Evolutionary conservation across 768 basidiomycete genomes (phyloP).

Genomic region (Lanmaoa pseudosensibilis): DNA sequence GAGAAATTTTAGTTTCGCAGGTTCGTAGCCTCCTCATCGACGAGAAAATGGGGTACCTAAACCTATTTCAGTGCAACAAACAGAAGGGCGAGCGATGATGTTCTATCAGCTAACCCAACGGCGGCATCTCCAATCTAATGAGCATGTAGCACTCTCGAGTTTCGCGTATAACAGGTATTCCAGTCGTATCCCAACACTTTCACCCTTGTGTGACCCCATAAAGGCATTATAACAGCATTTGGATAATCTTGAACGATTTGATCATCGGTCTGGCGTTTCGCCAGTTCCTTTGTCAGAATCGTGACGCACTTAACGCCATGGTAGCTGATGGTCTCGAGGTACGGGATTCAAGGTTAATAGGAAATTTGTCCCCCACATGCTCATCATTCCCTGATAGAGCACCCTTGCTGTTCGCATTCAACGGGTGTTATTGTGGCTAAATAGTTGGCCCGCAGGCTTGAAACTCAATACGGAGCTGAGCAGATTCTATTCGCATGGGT

Average conservation of each 20-base stretch:
- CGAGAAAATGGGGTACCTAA: not conserved
- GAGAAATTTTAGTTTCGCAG: conserved; percentile 26
- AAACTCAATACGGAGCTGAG: conserved; percentile 97
- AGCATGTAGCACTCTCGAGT: conserved; percentile 41
- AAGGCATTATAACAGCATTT: conserved; percentile 89
- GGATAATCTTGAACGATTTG: conserved; percentile 89
- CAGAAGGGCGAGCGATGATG: conserved; percentile 53
- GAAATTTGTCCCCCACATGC: not conserved
- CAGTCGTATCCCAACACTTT: not conserved
- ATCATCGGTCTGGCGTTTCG: conserved; percentile 79
- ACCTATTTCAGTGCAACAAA: conserved; percentile 51
- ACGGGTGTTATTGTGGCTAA: conserved; percentile 72
- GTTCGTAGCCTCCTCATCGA: conserved; percentile 12
- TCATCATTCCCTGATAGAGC: conserved; percentile 14
- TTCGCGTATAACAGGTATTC: conserved; percentile 68
- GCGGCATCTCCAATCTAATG: conserved; percentile 36
- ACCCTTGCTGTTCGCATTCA: conserved; percentile 40
- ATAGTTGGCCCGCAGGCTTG: conserved; percentile 93
- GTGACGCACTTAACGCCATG: conserved; percentile 43
- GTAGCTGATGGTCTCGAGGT: conserved; percentile 45
- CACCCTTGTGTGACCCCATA: not conserved
- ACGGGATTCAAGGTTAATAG: not conserved
- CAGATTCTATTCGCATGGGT: conserved; percentile 72
- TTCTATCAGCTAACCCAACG: conserved; percentile 43
- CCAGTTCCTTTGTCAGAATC: conserved; percentile 68